Evolutionary conservation across 2,329 filamentous ascomycete species (phyloP).

Genomic region (Pyricularia sp.): DNA sequence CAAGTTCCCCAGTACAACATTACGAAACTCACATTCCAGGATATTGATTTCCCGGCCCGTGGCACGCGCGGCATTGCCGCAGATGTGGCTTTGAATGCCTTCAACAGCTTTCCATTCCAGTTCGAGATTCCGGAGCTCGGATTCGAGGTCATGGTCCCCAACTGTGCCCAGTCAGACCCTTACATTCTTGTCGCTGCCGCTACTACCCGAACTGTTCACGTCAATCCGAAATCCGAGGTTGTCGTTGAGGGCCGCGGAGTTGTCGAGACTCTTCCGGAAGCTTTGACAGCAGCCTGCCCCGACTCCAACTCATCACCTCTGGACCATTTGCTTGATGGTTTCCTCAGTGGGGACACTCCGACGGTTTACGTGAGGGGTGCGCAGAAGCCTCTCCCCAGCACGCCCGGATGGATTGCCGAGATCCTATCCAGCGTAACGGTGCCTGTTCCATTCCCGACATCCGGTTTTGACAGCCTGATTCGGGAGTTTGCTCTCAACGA

Average conservation of each 20-base stretch:
- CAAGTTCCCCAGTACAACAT: slow-evolving; percentile 75
- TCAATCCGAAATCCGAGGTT: slow-evolving; percentile 61
- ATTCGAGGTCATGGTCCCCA: slow-evolving; percentile 78
- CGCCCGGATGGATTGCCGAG: slow-evolving; percentile 74
- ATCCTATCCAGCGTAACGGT: slow-evolving; percentile 75
- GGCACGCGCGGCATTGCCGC: slow-evolving; percentile 63
- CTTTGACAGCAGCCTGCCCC: slow-evolving; percentile 66
- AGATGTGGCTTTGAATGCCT: slow-evolving; percentile 62
- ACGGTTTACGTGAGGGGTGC: slow-evolving; percentile 79
- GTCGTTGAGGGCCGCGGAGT: slow-evolving; percentile 61
- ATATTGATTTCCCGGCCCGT: slow-evolving; percentile 44
- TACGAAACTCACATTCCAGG: slow-evolving; percentile 67
- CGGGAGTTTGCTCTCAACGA: slow-evolving; percentile 80
- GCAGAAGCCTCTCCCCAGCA: slow-evolving; percentile 51
- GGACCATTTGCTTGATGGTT: slow-evolving; percentile 70
- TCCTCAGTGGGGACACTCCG: slow-evolving; percentile 70
- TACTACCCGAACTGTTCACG: slow-evolving; percentile 53
- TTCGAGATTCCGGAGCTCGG: slow-evolving; percentile 69
- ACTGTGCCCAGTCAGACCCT: slow-evolving; percentile 62
- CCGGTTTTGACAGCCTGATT: slow-evolving; percentile 72
- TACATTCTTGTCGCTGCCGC: slow-evolving; percentile 74
- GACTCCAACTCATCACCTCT: slow-evolving; percentile 71
- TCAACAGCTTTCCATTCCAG: slow-evolving; percentile 71
- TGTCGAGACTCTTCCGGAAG: slow-evolving; percentile 63
- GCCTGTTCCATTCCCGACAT: slow-evolving; percentile 75